These are phyloP conservation scores for Syzygium aromaticum DNA, from an alignment of 345 rosid species.

Conservation along the genomic window DNA sequence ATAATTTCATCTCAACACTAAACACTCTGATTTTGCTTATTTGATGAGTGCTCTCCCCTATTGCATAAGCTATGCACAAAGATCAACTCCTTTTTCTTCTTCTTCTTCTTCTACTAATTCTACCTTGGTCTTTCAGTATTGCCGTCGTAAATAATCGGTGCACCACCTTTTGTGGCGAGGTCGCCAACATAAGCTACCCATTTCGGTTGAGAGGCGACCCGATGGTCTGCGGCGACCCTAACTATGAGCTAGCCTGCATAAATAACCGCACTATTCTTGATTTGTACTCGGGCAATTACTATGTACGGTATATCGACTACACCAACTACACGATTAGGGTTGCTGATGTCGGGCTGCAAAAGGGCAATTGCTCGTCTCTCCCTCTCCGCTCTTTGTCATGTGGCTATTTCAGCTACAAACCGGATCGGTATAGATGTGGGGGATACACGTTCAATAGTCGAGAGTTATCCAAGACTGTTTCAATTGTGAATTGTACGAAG, in stretches of 20 bases:
- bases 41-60: background rate
- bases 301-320: background rate
- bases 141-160: background rate
- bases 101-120: too few species aligned
- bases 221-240: rapidly evolving
- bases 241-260: background rate
- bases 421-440: too few species aligned
- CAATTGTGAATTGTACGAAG: background rate
- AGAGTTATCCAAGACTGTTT: background rate
- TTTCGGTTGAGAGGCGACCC: background rate
- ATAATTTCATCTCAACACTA: background rate
- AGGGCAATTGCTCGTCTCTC: background rate
- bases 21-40: too few species aligned
- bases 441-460: too few species aligned
- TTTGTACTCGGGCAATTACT: background rate
- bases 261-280: background rate
- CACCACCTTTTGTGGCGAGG: background rate
- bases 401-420: too few species aligned
- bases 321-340: too few species aligned
- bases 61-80: background rate
- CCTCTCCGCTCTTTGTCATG: background rate
- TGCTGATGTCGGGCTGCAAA: background rate
- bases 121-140: background rate
- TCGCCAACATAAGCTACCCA: rapidly evolving
- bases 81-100: too few species aligned